Evolutionary conservation across 495 filamentous ascomycete genomes (phyloP).

Genomic region (Acidiella bohemica): DNA sequence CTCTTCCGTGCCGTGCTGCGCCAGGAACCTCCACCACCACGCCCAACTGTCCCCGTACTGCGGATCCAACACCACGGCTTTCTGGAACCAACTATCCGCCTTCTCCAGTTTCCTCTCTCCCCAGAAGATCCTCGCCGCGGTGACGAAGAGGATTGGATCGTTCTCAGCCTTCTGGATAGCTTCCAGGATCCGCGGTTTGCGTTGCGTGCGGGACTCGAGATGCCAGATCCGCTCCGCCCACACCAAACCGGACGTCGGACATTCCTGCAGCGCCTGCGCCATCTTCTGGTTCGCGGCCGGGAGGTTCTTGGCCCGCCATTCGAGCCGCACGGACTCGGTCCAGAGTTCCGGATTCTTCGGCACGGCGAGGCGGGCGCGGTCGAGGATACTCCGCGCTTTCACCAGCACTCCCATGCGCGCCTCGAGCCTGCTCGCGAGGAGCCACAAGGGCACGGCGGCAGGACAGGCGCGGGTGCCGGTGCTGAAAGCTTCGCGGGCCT

Average conservation of each 20-base stretch:
- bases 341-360: slow-evolving; percentile 78
- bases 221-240: slow-evolving; percentile 93
- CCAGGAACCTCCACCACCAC: slow-evolving; percentile 91
- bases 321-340: slow-evolving; percentile 82
- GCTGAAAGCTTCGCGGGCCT: slow-evolving; percentile 82
- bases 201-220: slow-evolving; percentile 78
- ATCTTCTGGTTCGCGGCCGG: slow-evolving; percentile 77
- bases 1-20: slow-evolving; percentile 84
- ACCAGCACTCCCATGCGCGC: slow-evolving; percentile 73
- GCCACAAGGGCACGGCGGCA: slow-evolving; percentile 73
- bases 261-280: slow-evolving; percentile 82
- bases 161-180: slow-evolving; percentile 95
- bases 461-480: slow-evolving; percentile 79
- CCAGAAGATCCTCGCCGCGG: slow-evolving; percentile 65
- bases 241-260: slow-evolving; percentile 74
- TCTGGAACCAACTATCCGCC: slow-evolving; percentile 91
- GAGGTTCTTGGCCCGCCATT: slow-evolving; percentile 75
- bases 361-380: slow-evolving; percentile 71
- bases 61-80: slow-evolving; percentile 72
- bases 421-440: slow-evolving; percentile 75
- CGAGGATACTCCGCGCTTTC: slow-evolving; percentile 83
- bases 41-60: slow-evolving; percentile 92
- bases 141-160: slow-evolving; percentile 71
- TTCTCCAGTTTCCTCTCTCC: slow-evolving; percentile 72
- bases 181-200: slow-evolving; percentile 77